Percentiles rank a stretch among this genome's conserved stretches.
These are phyloP conservation scores for Geranium rotundifolium DNA, from an alignment of 345 rosid genomes.

Conservation along the genomic window DNA sequence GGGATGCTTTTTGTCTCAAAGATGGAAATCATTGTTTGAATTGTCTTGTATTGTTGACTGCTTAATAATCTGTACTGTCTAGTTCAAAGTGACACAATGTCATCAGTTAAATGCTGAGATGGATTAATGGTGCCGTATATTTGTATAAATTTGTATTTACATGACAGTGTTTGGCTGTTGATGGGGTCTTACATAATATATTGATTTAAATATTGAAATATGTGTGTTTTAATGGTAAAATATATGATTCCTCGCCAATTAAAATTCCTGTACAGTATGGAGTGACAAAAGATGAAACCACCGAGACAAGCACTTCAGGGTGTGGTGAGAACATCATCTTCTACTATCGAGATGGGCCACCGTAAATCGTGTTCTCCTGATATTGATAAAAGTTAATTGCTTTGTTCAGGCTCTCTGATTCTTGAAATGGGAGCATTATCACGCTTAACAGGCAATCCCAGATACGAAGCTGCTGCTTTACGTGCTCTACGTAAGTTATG, in stretches of 20 bases:
- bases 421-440: conserved; percentile 98
- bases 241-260: conserved; percentile 42
- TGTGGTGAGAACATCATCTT: conserved; percentile 53
- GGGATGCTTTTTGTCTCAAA: not conserved
- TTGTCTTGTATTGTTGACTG: too few relatives aligned
- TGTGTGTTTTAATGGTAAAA: conserved; percentile 26
- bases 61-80: not conserved
- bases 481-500: conserved; percentile 85
- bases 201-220: conserved; percentile 12
- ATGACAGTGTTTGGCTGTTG: conserved; percentile 3
- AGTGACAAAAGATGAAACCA: conserved; percentile 70
- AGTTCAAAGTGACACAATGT: not conserved
- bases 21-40: not conserved
- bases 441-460: conserved; percentile 77
- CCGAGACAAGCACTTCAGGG: conserved; percentile 95
- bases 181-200: conserved; percentile 5
- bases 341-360: conserved; percentile 3
- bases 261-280: conserved; percentile 69
- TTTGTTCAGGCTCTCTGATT: conserved; percentile 64
- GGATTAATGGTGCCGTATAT: not conserved
- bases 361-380: conserved; percentile 12
- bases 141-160: not conserved
- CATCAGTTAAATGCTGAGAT: conserved; percentile 2
- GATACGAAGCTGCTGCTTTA: conserved; percentile 74
- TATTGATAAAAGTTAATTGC: conserved; percentile 11